A percentile compares a stretch with the other conserved stretches of the same genome.
Conservation (phyloP, 2,329 filamentous ascomycete species). For the Hypoxylon sp. region DNA sequence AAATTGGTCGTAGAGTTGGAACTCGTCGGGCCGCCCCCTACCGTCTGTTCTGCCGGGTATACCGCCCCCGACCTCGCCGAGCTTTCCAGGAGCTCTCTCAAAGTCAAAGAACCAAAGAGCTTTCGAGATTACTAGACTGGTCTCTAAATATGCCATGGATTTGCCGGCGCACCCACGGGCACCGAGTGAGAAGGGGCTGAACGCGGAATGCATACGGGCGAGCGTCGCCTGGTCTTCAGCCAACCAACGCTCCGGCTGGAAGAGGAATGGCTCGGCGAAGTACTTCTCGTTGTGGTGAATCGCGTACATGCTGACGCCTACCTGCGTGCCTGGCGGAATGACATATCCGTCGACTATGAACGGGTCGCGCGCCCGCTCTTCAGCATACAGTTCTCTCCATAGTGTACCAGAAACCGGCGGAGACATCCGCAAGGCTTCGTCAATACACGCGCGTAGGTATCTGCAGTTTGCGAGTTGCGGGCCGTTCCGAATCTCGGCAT, state of each 20-base stretch:
- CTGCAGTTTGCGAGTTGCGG: too few relatives aligned
- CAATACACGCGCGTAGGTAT: too few relatives aligned
- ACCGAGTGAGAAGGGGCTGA: constrained; percentile 1
- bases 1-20: background rate
- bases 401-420: too few relatives aligned
- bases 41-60: background rate
- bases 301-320: too few relatives aligned
- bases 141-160: constrained; percentile 3
- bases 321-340: too few relatives aligned
- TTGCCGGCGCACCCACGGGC: constrained; percentile 2
- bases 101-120: constrained; percentile 5
- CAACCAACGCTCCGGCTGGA: constrained; percentile 2
- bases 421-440: too few relatives aligned
- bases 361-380: too few relatives aligned
- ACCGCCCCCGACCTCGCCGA: background rate
- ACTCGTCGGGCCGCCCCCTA: background rate
- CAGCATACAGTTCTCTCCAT: too few relatives aligned
- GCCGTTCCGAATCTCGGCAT: too few relatives aligned
- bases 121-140: background rate
- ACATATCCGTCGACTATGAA: too few relatives aligned
- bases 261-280: constrained; percentile 1
- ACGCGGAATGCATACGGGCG: background rate
- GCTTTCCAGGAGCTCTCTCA: background rate
- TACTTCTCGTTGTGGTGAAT: constrained; percentile 4
- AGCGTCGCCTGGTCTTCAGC: background rate